phyloP scores from a whole-genome alignment of 2,329 filamentous ascomycete genomes.

The Alternaria ventricosa region DNA sequence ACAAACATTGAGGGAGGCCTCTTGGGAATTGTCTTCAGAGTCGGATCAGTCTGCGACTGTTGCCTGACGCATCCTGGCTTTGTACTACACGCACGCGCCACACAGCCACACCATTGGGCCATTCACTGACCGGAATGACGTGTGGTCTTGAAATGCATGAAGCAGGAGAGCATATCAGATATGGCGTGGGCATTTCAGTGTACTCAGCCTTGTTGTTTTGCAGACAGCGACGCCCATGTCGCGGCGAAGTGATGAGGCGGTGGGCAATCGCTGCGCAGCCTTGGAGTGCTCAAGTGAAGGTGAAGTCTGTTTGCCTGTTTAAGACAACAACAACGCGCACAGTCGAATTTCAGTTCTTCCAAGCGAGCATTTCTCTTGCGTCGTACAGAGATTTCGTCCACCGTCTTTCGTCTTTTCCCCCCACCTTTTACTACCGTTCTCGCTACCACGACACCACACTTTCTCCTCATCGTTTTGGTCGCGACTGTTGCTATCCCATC shows the following conservation, averaged over 20 bases:
- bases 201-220: neutral
- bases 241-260: slow-evolving; percentile 1
- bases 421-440: neutral
- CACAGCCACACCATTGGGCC: neutral
- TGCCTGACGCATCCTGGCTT: slow-evolving; percentile 5
- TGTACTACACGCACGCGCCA: slow-evolving; percentile 1
- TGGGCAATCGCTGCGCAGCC: neutral
- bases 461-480: neutral
- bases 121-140: neutral
- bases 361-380: neutral
- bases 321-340: neutral
- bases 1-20: neutral
- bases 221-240: neutral
- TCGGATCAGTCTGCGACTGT: neutral
- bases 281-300: slow-evolving; percentile 2
- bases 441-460: neutral
- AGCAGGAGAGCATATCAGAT: neutral
- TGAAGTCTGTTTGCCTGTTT: slow-evolving; percentile 5
- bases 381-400: neutral
- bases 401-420: neutral
- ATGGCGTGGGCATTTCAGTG: neutral
- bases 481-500: neutral
- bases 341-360: neutral
- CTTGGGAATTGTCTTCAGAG: neutral
- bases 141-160: neutral